Evolutionary conservation across 371 early-diverging fungal species (phyloP).

Genomic region (Mortierella sp.): DNA sequence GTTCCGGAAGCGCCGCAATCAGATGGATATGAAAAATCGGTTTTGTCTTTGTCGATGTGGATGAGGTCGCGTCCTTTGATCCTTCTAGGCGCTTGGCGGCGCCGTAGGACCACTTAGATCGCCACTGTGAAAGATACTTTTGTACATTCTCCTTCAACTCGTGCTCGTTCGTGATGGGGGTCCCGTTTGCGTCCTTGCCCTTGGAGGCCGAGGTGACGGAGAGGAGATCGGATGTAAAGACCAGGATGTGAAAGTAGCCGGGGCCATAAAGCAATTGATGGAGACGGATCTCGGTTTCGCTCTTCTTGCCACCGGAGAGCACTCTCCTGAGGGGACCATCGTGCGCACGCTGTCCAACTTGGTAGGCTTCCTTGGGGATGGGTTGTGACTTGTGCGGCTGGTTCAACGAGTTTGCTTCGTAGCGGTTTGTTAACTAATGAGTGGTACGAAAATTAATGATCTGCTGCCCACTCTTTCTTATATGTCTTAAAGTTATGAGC

Average conservation of each 20-base stretch:
- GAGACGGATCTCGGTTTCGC: slow-evolving; percentile 22
- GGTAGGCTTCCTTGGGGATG: slow-evolving; percentile 18
- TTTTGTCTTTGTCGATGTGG: not conserved
- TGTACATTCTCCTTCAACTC: slow-evolving; percentile 25
- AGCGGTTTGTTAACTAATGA: slow-evolving; percentile 32
- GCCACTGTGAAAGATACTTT: slow-evolving; percentile 25
- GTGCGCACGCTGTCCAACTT: slow-evolving; percentile 54
- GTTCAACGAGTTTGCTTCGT: slow-evolving; percentile 38
- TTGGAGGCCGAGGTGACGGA: slow-evolving; percentile 17
- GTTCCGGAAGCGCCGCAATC: slow-evolving; percentile 33
- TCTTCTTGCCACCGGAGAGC: slow-evolving; percentile 12
- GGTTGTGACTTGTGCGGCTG: slow-evolving; percentile 40
- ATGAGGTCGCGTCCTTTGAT: not conserved
- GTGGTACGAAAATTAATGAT: not conserved
- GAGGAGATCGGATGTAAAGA: slow-evolving; percentile 46
- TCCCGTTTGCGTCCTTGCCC: not conserved
- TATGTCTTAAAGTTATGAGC: too few species aligned
- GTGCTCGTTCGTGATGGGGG: slow-evolving; percentile 21
- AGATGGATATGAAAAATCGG: slow-evolving; percentile 43
- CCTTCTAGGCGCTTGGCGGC: slow-evolving; percentile 8
- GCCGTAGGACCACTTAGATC: slow-evolving; percentile 31
- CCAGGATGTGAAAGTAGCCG: slow-evolving; percentile 48
- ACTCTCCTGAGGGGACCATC: slow-evolving; percentile 37
- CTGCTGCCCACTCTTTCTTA: not conserved
- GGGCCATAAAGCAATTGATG: slow-evolving; percentile 43